Evolutionary conservation across 139 green algal genomes (phyloP).

Genomic region (Coelastrella sp.): DNA sequence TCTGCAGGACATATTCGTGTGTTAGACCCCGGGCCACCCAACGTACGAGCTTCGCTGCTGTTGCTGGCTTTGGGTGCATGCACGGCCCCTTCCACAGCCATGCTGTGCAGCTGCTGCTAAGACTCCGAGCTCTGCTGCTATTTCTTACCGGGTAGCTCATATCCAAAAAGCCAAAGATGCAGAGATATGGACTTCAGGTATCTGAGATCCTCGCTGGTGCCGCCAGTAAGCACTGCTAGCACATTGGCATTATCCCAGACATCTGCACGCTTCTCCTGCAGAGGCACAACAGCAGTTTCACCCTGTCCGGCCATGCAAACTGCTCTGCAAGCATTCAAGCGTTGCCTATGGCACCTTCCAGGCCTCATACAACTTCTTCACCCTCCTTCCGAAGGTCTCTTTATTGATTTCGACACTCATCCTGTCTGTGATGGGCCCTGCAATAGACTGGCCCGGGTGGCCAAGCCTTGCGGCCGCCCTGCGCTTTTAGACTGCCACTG

Average conservation of each 20-base stretch:
- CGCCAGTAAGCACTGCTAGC: slow-evolving; percentile 62
- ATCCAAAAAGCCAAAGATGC: slow-evolving; percentile 96
- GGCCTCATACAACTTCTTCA: slow-evolving; percentile 72
- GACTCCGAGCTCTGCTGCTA: too few species aligned
- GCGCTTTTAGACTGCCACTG: too few species aligned
- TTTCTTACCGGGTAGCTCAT: slow-evolving; percentile 89
- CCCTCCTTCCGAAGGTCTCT: slow-evolving; percentile 61
- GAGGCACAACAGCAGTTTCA: background rate
- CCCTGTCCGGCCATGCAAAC: background rate
- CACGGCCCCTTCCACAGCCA: background rate
- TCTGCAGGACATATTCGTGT: slow-evolving; percentile 69
- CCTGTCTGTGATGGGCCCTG: background rate
- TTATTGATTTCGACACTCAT: slow-evolving; percentile 66
- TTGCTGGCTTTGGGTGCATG: too few species aligned
- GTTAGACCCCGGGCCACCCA: too few species aligned
- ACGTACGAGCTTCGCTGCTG: too few species aligned
- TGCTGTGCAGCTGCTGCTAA: background rate
- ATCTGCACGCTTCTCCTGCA: slow-evolving; percentile 54
- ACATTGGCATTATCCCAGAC: slow-evolving; percentile 55
- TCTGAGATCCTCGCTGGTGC: slow-evolving; percentile 75
- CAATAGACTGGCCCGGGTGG: background rate
- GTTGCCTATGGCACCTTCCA: slow-evolving; percentile 69
- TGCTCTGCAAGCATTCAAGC: background rate
- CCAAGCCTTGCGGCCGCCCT: background rate
- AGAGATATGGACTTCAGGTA: slow-evolving; percentile 94